Evolutionary conservation across 768 basidiomycete genomes (phyloP), one percentile per base, ranked within the genome.

Genomic region (Auricularia heimuer): DNA sequence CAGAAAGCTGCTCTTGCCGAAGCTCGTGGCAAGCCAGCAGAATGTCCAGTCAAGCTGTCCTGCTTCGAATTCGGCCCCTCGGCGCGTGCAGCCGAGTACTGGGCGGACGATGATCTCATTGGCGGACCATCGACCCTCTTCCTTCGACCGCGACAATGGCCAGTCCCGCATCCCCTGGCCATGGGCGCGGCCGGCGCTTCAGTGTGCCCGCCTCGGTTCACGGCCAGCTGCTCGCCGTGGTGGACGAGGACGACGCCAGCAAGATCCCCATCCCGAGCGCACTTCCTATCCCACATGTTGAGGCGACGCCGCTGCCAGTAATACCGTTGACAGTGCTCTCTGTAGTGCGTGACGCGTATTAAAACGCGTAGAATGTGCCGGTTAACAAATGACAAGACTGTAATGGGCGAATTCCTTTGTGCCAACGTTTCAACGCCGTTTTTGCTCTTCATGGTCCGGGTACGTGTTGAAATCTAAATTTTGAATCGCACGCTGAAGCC

Each of bases 351-450:
- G 39, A 14, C 74, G 83, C 78, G 29, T 33, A 12, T 4, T 64
- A 54, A 58, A 21, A 29, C n/a, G 54, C 21, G 61, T 29, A 7
- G 18, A n/a, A 65, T 71, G 45, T 71, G 18, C 14, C 14, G 64
- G 58, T 58, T 44, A 33, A 61, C 39, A 29, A 34, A 60, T 29
- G 29, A 18, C 33, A 24, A 94, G 93, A 90, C 90, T 3, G 90
- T 97, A 87, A 83, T 98, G 14, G 94, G 94, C 58, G 96, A 98
- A 77, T 94, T 98, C 73, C 77, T 98, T 54, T 91, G 87, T 3
- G 95, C 97, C 24, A 96, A 96, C 74, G 91, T 93, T 56, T 92
- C 88, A 33, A 92, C 87, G 39, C 95, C 94, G 6, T 97, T 96
- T 73, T 75, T 98, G 64, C 77, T 98, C 51, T 94, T 94, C 79